phyloP scores from a whole-genome alignment of 768 basidiomycete species.

The Pisolithus microcarpus region DNA sequence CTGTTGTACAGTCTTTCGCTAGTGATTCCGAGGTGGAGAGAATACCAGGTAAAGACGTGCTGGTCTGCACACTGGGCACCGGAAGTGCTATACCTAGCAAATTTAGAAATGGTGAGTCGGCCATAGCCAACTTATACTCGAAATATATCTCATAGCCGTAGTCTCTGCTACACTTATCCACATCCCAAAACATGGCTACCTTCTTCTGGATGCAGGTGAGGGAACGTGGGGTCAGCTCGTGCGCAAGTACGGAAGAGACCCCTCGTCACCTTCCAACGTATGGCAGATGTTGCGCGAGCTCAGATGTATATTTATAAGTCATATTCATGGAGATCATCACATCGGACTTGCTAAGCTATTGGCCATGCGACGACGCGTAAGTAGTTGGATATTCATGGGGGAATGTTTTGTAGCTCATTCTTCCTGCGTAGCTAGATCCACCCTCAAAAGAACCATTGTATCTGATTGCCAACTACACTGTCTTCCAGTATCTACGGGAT shows the following conservation, averaged over 20 bases:
- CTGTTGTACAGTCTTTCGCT: conserved; percentile 18
- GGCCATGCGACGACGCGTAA: conserved; percentile 59
- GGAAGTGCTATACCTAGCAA: conserved; percentile 80
- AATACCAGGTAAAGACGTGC: conserved; percentile 54
- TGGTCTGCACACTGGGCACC: conserved; percentile 76
- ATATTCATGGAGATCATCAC: conserved; percentile 92
- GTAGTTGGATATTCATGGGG: conserved; percentile 5
- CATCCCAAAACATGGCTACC: conserved; percentile 62
- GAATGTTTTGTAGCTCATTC: neutral
- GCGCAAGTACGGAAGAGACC: conserved; percentile 61
- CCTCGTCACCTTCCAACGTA: conserved; percentile 30
- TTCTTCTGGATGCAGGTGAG: conserved; percentile 88
- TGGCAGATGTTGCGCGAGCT: conserved; percentile 61
- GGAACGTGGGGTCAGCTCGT: conserved; percentile 87
- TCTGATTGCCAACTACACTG: conserved; percentile 51
- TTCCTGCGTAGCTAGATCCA: conserved; percentile 48
- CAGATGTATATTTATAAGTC: conserved; percentile 79
- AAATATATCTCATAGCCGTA: conserved; percentile 19
- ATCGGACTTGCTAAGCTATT: conserved; percentile 73
- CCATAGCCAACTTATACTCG: conserved; percentile 1
- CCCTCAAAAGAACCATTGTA: conserved; percentile 59
- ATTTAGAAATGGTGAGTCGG: conserved; percentile 71
- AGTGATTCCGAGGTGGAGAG: neutral
- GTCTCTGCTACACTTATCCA: conserved; percentile 72
- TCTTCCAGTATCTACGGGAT: conserved; percentile 68